These are phyloP conservation scores for Sporothrix curviconia DNA, from an alignment of 2,329 filamentous ascomycete species.

Conservation along the genomic window DNA sequence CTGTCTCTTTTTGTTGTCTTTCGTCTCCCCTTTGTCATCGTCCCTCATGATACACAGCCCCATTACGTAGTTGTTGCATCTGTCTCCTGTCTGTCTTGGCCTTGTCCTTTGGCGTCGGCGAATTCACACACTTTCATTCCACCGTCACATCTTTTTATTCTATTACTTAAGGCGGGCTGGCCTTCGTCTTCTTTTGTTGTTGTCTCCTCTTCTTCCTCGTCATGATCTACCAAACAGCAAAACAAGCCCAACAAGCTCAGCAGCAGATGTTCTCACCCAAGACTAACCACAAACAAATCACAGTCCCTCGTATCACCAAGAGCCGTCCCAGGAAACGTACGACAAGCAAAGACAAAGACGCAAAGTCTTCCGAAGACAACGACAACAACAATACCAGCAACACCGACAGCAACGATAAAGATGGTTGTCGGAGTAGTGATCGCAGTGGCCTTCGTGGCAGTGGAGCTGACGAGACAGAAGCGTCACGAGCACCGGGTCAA, in stretches of 20 bases:
- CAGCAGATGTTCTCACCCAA: background rate
- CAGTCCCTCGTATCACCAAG: constrained; percentile 10
- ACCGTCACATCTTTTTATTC: background rate
- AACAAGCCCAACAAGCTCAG: constrained; percentile 2
- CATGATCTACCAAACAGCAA: constrained; percentile 4
- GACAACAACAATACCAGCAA: background rate
- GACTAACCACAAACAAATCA: constrained; percentile 4
- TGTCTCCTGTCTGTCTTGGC: background rate
- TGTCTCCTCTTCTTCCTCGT: background rate
- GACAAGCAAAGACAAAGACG: background rate
- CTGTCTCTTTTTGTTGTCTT: background rate
- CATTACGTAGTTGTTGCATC: background rate
- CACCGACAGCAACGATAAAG: background rate
- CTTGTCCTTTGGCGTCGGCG: background rate
- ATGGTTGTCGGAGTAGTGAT: constrained; percentile 3
- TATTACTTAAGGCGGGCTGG: background rate
- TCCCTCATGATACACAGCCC: background rate
- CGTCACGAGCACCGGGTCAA: background rate
- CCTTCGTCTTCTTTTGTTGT: background rate
- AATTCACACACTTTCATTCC: background rate
- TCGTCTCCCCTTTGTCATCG: background rate
- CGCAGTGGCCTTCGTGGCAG: background rate
- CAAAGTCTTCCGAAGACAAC: background rate
- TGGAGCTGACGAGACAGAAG: constrained; percentile 7
- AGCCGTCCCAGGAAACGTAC: background rate